These are phyloP conservation scores for Populus euphratica DNA, from an alignment of 345 rosid genomes.

Conservation along the genomic window DNA sequence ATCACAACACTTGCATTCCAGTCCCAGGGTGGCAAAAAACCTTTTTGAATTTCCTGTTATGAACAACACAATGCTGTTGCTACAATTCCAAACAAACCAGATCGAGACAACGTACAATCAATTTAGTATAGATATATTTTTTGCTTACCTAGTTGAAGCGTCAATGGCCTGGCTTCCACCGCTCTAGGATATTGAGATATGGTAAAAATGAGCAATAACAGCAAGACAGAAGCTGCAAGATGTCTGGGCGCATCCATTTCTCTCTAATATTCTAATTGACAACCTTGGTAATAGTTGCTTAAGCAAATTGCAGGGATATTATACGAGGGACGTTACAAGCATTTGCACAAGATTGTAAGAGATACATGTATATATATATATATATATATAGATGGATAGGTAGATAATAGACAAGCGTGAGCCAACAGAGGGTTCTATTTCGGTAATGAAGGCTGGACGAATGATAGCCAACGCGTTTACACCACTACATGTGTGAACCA, in stretches of 20 bases:
- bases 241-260: constrained; percentile 3
- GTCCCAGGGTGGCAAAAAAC: constrained; percentile 29
- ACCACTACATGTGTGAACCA: neutral
- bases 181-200: neutral
- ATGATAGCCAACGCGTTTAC: neutral
- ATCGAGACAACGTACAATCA: neutral
- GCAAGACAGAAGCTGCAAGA: neutral
- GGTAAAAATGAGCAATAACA: neutral
- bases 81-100: neutral
- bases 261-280: neutral
- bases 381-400: too few relatives aligned
- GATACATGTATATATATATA: too few relatives aligned
- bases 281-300: neutral
- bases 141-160: constrained; percentile 3
- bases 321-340: neutral
- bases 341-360: neutral
- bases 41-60: constrained; percentile 24
- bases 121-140: too few relatives aligned
- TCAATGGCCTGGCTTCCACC: constrained; percentile 3
- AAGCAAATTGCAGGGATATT: neutral
- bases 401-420: neutral
- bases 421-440: neutral
- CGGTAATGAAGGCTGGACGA: neutral
- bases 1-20: constrained; percentile 51
- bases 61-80: neutral